Base-by-base conservation (phyloP, 1,284 basidiomycete genomes). In the Tranzscheliella williamsii region DNA sequence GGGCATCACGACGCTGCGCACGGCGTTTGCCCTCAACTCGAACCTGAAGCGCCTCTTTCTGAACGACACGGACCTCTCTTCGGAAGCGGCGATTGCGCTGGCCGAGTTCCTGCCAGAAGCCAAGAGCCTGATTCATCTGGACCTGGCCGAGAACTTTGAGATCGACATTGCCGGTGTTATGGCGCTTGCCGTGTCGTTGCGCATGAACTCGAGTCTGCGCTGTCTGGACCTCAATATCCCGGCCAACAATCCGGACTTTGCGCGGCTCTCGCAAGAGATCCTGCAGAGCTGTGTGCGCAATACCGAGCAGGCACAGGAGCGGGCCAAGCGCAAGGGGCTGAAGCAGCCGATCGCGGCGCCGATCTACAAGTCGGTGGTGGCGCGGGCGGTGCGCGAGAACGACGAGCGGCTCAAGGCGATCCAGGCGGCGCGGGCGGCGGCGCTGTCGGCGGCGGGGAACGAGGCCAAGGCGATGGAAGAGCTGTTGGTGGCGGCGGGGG, bases 41-140 rank as follows among this genome's bases (percentile, higher is more conserved):
- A 87, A 90, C 1, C 84, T 97, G 24, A 95, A 94, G 77, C 86
- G 93, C 1, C 81, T 99, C 26, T 97, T 96, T 81, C 83, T 98
- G 21, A 86, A 89, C 13, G 86, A 87, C 4, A 96, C 93, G 0
- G 82, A 83, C 5, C 83, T 98, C 67, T 85, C 85, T 0, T 89
- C 90, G 0, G 82, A 88, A 2, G 92, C 90, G 4, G 93, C 94
- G 0, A 95, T 98, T 50, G 89, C 91, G 0, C 84, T 98, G 1
- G 94, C 94, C 4, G 93, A 97, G 79, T 97, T 96, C 80, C 83
- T 97, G 3, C 92, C 92, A 0, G 92, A 97, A 75, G 88, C 90
- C 0, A 84, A 83, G 21, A 88, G 87, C 0, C 82, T 97, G 4
- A 82, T 97, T 0, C 92, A 97, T 77, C 85, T 97, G 37, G 80